Evolutionary conservation across 2,329 filamentous ascomycete species (phyloP).

Genomic region (Phialophora chinensis): DNA sequence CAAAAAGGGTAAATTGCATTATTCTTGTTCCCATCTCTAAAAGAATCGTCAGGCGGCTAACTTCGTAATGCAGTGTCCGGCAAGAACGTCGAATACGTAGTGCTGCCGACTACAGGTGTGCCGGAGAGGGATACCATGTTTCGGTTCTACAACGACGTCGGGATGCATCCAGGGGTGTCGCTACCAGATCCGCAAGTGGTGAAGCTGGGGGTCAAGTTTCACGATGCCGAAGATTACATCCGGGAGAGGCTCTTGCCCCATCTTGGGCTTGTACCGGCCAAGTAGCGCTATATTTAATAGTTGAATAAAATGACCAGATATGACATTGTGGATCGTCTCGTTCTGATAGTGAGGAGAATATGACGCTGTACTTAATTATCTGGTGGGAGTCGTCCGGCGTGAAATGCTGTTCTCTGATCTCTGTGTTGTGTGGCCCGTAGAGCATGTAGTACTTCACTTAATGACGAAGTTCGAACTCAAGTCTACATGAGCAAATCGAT

Average conservation of each 20-base stretch:
- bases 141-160: constrained; percentile 34
- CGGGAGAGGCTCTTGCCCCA: constrained; percentile 32
- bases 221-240: constrained; percentile 16
- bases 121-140: constrained; percentile 38
- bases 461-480: no score
- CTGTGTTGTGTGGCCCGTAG: no score
- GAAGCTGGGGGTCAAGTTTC: constrained; percentile 30
- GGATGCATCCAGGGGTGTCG: constrained; percentile 33
- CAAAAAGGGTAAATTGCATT: not conserved
- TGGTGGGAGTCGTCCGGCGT: no score
- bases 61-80: constrained; percentile 28
- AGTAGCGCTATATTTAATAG: not conserved
- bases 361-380: no score
- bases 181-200: constrained; percentile 35
- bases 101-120: constrained; percentile 33
- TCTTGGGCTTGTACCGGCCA: constrained; percentile 36
- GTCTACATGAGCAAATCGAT: no score
- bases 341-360: not conserved
- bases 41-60: not conserved
- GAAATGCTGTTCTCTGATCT: no score
- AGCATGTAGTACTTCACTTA: no score
- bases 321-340: not conserved
- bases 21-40: not conserved
- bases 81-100: constrained; percentile 28
- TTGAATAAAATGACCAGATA: not conserved